Evolutionary conservation across 2,329 filamentous ascomycete species (phyloP), one percentile per base, ranked within the genome.

Genomic region (Hymenoscyphus albidus): DNA sequence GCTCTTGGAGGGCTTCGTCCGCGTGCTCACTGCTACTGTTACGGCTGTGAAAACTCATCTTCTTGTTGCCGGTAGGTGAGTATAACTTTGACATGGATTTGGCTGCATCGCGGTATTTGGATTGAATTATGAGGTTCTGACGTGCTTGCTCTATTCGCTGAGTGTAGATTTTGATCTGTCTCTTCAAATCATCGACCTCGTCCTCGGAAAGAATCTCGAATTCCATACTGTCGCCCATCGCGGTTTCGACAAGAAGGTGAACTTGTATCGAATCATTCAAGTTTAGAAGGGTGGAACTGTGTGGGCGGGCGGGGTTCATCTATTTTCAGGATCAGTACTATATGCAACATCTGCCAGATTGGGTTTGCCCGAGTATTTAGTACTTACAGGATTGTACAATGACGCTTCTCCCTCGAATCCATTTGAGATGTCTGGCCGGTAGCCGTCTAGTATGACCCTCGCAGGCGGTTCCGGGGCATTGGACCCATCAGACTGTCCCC

Each of bases 101-200:
- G 12, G 95, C 92, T 0, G 95, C 95, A 82, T 98, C 94, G 71
- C 93, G 90, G 72, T 97, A 92, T 80, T 98, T 99, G 62, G 88
- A 90, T 77, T 99, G 95, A 57, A 98, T 87, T 39, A 88, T 88
- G 44, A 99, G 83, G 77, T 94, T 97, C 66, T 92, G 86, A 70
- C 89, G 87, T 22, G 92, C 88, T 44, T 91, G 88, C 67, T 94
- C 91, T 70, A 97, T 88, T n/a, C 92, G 89, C 73, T 88, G 85
- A 32, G 84, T 82, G 59, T 98, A 78, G 42, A 86, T 81, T 65
- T 87, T 85, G 68, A 88, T 85, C 80, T 97, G 92, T 76, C 93
- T 96, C 82, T 98, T 99, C 72, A 98, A 79, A 58, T 86, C 84
- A 70, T 98, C 95, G 38, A 97, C 89, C 78, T 98, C 93, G 75